A percentile compares a stretch with the other conserved stretches of the same genome.
Evolutionary conservation across 1,284 basidiomycete genomes (phyloP).

Genomic region (Amylostereum chailletii): DNA sequence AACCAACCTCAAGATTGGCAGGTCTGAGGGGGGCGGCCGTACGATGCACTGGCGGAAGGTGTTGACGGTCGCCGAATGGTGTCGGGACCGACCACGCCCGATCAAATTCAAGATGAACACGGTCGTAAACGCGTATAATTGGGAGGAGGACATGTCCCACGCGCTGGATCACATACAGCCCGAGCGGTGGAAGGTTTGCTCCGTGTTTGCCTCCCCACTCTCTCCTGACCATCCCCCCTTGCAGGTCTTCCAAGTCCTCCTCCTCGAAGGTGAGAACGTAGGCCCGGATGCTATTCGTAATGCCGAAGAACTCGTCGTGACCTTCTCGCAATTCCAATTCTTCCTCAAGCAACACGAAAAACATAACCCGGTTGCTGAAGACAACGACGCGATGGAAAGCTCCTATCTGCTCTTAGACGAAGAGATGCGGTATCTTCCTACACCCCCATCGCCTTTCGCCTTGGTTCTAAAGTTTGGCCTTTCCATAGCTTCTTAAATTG

Average conservation of each 20-base stretch:
- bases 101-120: slow-evolving; percentile 32
- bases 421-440: slow-evolving; percentile 20
- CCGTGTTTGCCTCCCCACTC: slow-evolving; percentile 1
- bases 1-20: slow-evolving; percentile 26
- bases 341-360: slow-evolving; percentile 25
- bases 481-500: slow-evolving; percentile 24
- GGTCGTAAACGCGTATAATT: slow-evolving; percentile 30
- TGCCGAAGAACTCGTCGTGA: slow-evolving; percentile 26
- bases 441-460: neutral
- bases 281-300: slow-evolving; percentile 24
- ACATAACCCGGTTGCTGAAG: slow-evolving; percentile 25
- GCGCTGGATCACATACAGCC: slow-evolving; percentile 19
- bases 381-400: slow-evolving; percentile 28
- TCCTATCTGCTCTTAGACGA: slow-evolving; percentile 29
- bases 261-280: slow-evolving; percentile 26
- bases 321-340: slow-evolving; percentile 24
- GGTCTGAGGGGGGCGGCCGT: slow-evolving; percentile 23
- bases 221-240: neutral
- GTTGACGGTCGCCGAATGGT: slow-evolving; percentile 28
- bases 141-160: slow-evolving; percentile 26
- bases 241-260: slow-evolving; percentile 25
- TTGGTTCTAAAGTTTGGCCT: neutral
- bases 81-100: slow-evolving; percentile 16
- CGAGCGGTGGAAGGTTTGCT: slow-evolving; percentile 24
- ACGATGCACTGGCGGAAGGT: slow-evolving; percentile 21